These are phyloP conservation scores for Populus hybrid DNA, from an alignment of 441 rosid genomes.

Conservation along the genomic window DNA sequence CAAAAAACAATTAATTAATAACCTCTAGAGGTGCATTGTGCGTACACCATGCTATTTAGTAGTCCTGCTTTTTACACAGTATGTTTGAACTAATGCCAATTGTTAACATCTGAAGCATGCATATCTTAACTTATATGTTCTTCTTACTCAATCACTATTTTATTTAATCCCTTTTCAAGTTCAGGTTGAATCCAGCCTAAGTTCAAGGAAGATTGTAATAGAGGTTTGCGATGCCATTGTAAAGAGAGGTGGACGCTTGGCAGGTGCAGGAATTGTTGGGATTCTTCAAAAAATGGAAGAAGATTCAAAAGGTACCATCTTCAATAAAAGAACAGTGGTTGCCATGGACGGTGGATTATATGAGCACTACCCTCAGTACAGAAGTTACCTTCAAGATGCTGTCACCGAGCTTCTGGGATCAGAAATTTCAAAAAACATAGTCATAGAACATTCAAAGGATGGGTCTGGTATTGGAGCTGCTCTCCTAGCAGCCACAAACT, in stretches of 20 bases:
- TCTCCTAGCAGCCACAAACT: constrained; percentile 78
- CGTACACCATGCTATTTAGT: not conserved
- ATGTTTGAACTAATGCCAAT: not conserved
- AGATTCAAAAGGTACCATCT: constrained; percentile 52
- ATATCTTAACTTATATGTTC: not conserved
- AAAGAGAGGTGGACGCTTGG: constrained; percentile 74
- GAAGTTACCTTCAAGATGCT: constrained; percentile 56
- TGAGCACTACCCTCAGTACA: constrained; percentile 66
- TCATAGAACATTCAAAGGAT: constrained; percentile 68
- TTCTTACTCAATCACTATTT: not conserved
- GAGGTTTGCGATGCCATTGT: constrained; percentile 69
- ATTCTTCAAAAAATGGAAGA: constrained; percentile 73
- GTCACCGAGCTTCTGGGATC: constrained; percentile 64
- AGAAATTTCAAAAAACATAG: constrained; percentile 45
- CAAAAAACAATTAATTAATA: not conserved
- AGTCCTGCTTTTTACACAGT: not conserved
- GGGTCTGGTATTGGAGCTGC: constrained; percentile 94
- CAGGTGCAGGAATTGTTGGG: constrained; percentile 87
- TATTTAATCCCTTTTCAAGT: not conserved
- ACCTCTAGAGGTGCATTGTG: too few species aligned
- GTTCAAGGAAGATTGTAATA: constrained; percentile 46
- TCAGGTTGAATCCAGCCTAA: constrained; percentile 52
- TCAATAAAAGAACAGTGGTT: constrained; percentile 66
- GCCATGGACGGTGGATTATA: constrained; percentile 88
- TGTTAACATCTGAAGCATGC: not conserved